Base-by-base conservation (phyloP, 176 grass and related monocot genomes). In the Urochloa ruziziensis region DNA sequence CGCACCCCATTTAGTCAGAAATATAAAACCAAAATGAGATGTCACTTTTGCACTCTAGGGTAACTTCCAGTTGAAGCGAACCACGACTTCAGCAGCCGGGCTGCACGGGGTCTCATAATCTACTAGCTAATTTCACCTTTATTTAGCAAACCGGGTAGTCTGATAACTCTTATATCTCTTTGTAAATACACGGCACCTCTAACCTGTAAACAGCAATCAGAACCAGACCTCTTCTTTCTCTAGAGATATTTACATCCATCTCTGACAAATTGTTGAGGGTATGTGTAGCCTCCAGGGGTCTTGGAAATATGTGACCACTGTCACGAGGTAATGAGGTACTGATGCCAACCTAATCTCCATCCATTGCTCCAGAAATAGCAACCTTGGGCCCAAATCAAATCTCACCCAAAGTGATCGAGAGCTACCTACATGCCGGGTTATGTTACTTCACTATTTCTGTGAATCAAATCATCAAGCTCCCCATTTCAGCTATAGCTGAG, bases 191-290 rank as follows among this genome's bases (percentile, higher is more conserved):
- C 19, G 78, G 85, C 77, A 84, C 82, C 77, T 77, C 77, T 82
- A 91, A 85, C 89, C 82, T 88, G 85, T 77, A 80, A 88, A 91
- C 75, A 81, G 85, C 57, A 71, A 80, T 73, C 77, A 53, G 72
- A 91, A 85, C 89, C 66, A 90, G 89, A 90, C 89, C 84, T 75
- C 82, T 75, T 75, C 69, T 87, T 78, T 78, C 60, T 83, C 80
- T 74, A 74, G 80, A 87, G 84, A 90, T 90, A 90, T 90, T 77
- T 90, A 90, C 89, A 90, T 35, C 84, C 84, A 87, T 83, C 80
- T 80, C 80, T 83, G 88, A 66, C 69, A 4, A 86, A 69, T 81
- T 53, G 67, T 47, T 21, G 73, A 71, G 73, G 67, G 71, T 57
- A 67, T 34, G 51, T 83, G 82, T 82, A 81, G 63, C 82, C 85